Evolutionary conservation across 1,284 basidiomycete species (phyloP).

Genomic region (Rhodotorula mucilaginosa): DNA sequence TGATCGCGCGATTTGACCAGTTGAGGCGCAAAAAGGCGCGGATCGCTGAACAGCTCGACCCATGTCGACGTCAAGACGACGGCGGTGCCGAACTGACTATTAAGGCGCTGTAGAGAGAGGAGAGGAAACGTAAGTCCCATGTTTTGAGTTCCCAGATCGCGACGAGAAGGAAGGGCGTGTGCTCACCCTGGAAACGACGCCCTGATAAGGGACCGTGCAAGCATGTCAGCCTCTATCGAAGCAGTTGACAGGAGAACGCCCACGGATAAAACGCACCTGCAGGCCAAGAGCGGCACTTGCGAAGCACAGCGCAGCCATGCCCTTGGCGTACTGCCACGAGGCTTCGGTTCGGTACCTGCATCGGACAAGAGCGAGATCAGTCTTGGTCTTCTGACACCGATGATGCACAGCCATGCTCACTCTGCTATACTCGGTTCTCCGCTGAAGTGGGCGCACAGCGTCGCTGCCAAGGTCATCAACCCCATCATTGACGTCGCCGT

Average conservation of each 20-base stretch:
- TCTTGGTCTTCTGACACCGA: conserved; percentile 55
- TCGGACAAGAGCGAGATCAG: too few species aligned
- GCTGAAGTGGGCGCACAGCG: conserved; percentile 63
- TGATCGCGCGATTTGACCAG: conserved; percentile 65
- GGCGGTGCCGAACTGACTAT: conserved; percentile 59
- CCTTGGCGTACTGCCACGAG: conserved; percentile 48
- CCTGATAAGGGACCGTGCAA: conserved; percentile 53
- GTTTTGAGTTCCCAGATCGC: conserved; percentile 35
- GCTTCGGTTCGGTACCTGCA: conserved; percentile 19
- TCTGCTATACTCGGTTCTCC: conserved; percentile 57
- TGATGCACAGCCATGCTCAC: conserved; percentile 51
- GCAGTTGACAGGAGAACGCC: too few species aligned
- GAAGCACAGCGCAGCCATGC: conserved; percentile 69
- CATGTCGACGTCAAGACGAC: conserved; percentile 68
- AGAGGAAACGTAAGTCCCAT: conserved; percentile 51
- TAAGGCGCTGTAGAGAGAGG: conserved; percentile 52
- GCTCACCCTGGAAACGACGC: conserved; percentile 67
- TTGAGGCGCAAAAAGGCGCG: conserved; percentile 60
- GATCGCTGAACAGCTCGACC: conserved; percentile 80
- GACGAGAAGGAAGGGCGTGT: too few species aligned
- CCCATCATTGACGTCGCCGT: conserved; percentile 69
- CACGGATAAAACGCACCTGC: conserved; percentile 53
- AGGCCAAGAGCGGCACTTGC: conserved; percentile 55
- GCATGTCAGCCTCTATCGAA: too few species aligned
- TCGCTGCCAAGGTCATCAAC: conserved; percentile 67